These are phyloP conservation scores for Hirschfeldia incana DNA, from an alignment of 345 rosid genomes.

Conservation along the genomic window DNA sequence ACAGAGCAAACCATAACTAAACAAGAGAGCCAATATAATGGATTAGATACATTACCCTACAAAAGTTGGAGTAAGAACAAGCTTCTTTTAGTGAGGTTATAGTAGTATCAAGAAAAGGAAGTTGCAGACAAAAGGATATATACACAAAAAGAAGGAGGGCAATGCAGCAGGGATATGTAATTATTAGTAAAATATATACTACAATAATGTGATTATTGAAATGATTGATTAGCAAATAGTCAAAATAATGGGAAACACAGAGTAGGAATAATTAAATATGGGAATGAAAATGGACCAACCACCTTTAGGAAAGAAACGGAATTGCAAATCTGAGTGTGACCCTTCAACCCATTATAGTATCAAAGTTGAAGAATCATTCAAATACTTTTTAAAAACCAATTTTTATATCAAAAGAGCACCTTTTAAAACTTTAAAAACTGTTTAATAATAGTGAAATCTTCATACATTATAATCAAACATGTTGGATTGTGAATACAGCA, in stretches of 20 bases:
- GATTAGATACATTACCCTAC: slow-evolving; percentile 19
- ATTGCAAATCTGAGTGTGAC: slow-evolving; percentile 63
- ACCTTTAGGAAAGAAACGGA: slow-evolving; percentile 62
- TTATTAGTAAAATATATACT: slow-evolving; percentile 6
- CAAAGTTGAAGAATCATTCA: slow-evolving; percentile 24
- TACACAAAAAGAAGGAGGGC: slow-evolving; percentile 20
- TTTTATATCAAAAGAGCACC: neutral
- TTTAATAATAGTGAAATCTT: slow-evolving; percentile 25
- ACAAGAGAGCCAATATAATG: neutral
- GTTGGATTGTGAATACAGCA: neutral
- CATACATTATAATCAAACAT: neutral
- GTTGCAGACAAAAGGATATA: slow-evolving; percentile 32
- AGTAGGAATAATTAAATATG: neutral
- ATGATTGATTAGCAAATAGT: slow-evolving; percentile 17
- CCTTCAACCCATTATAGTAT: slow-evolving; percentile 44
- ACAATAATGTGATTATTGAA: slow-evolving; percentile 21
- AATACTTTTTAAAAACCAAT: neutral
- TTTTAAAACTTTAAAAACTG: slow-evolving; percentile 6
- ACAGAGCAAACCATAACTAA: neutral
- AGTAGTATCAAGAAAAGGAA: slow-evolving; percentile 16
- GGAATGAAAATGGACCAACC: slow-evolving; percentile 48
- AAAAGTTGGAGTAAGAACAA: slow-evolving; percentile 12
- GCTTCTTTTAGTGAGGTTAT: neutral
- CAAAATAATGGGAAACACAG: slow-evolving; percentile 27
- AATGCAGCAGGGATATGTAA: slow-evolving; percentile 16